Percentiles rank a stretch among this genome's conserved stretches.
phyloP scores from a whole-genome alignment of 2,329 filamentous ascomycete genomes.

The Zymoseptoria crescenta region DNA sequence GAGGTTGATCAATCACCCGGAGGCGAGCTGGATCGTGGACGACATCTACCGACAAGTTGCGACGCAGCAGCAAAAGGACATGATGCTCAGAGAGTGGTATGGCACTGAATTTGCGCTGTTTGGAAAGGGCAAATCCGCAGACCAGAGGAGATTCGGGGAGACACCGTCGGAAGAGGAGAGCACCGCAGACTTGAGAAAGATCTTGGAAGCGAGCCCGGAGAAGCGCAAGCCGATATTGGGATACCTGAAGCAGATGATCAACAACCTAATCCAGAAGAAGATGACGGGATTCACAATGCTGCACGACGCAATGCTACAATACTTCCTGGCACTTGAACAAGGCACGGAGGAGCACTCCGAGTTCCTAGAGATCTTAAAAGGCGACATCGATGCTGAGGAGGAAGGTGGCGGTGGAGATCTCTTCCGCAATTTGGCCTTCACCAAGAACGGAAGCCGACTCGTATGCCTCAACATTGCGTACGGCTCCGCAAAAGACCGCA shows the following conservation, averaged over 20 bases:
- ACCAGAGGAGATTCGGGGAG: neutral
- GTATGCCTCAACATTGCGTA: slow-evolving; percentile 76
- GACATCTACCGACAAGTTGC: slow-evolving; percentile 90
- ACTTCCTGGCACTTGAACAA: slow-evolving; percentile 71
- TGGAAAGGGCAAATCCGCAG: slow-evolving; percentile 50
- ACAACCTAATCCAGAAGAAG: slow-evolving; percentile 90
- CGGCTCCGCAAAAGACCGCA: slow-evolving; percentile 85
- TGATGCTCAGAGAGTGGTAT: slow-evolving; percentile 89
- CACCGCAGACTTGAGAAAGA: slow-evolving; percentile 61
- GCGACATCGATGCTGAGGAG: slow-evolving; percentile 63
- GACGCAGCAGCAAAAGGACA: slow-evolving; percentile 75
- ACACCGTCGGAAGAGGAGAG: slow-evolving; percentile 17
- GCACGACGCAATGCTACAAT: slow-evolving; percentile 96
- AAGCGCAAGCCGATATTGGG: slow-evolving; percentile 84
- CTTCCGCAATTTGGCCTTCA: slow-evolving; percentile 93
- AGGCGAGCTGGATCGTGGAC: slow-evolving; percentile 95
- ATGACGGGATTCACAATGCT: slow-evolving; percentile 95
- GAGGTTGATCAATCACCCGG: slow-evolving; percentile 88
- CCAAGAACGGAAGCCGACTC: slow-evolving; percentile 74
- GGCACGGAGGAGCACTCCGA: slow-evolving; percentile 77
- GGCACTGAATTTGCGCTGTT: slow-evolving; percentile 86
- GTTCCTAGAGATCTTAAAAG: slow-evolving; percentile 84
- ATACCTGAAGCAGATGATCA: slow-evolving; percentile 77
- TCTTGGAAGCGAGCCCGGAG: slow-evolving; percentile 69
- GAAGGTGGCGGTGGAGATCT: slow-evolving; percentile 62